phyloP scores from a whole-genome alignment of 1,284 basidiomycete genomes.

The Sparassis latifolia region DNA sequence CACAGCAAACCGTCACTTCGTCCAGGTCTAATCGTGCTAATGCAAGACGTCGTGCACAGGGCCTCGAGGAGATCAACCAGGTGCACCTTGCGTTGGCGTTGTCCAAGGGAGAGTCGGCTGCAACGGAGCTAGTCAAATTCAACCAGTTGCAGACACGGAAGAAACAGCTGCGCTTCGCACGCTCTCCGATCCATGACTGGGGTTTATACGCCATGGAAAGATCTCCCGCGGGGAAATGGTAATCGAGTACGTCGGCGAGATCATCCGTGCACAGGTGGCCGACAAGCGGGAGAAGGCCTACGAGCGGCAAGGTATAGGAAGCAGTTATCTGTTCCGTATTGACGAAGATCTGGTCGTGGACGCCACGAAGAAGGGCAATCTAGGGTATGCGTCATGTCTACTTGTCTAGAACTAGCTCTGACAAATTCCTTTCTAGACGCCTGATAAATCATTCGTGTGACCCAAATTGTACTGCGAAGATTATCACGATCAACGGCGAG shows the following conservation, averaged over 20 bases:
- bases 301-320: conserved; percentile 92
- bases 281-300: conserved; percentile 97
- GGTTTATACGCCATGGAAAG: conserved; percentile 93
- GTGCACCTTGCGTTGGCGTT: conserved; percentile 69
- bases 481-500: conserved; percentile 96
- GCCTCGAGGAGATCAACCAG: conserved; percentile 93
- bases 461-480: conserved; percentile 96
- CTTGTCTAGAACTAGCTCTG: conserved; percentile 9
- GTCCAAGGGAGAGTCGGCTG: conserved; percentile 66
- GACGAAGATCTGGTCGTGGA: conserved; percentile 93
- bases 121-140: conserved; percentile 83
- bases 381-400: conserved; percentile 61
- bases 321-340: conserved; percentile 90
- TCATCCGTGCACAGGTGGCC: conserved; percentile 92
- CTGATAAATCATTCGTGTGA: conserved; percentile 97
- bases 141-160: conserved; percentile 97
- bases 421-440: conserved; percentile 44
- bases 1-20: conserved; percentile 57
- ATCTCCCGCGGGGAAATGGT: conserved; percentile 97
- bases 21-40: conserved; percentile 92
- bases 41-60: conserved; percentile 87
- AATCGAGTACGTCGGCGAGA: conserved; percentile 98
- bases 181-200: conserved; percentile 98
- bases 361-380: conserved; percentile 97
- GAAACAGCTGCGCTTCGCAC: conserved; percentile 94